Evolutionary conservation across 2,329 filamentous ascomycete genomes (phyloP).

Genomic region (Microdochium bolleyi): DNA sequence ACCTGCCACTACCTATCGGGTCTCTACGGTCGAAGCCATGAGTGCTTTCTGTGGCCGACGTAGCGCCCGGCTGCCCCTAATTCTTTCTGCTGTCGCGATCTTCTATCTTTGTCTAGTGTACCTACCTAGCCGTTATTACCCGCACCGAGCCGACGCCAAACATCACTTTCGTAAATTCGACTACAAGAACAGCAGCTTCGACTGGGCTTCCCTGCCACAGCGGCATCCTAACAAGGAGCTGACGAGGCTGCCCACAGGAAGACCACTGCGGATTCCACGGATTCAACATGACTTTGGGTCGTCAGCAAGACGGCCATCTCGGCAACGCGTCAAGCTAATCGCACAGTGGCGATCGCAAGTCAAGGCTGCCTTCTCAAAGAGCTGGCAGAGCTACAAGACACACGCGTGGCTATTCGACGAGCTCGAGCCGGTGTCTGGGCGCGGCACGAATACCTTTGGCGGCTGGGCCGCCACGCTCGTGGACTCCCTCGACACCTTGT

Average conservation of each 20-base stretch:
- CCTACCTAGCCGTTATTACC: background rate
- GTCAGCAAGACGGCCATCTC: background rate
- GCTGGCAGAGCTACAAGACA: slow-evolving; percentile 42
- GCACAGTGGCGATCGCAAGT: background rate
- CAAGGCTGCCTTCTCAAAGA: slow-evolving; percentile 27
- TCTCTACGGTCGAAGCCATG: background rate
- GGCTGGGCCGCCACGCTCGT: slow-evolving; percentile 52
- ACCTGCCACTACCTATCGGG: no score
- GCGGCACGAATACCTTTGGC: slow-evolving; percentile 37
- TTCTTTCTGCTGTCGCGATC: background rate
- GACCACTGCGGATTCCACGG: background rate
- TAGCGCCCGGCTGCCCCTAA: background rate
- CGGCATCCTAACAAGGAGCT: background rate
- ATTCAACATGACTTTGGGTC: background rate
- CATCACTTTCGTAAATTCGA: background rate
- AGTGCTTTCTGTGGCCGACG: background rate
- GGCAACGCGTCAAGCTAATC: background rate
- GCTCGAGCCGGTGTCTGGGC: slow-evolving; percentile 37
- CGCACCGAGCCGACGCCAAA: background rate
- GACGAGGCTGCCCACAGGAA: background rate
- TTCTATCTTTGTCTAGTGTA: background rate
- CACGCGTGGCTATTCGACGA: slow-evolving; percentile 48
- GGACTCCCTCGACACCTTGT: slow-evolving; percentile 52
- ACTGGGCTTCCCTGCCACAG: background rate
- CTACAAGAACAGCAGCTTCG: background rate